Evolutionary conservation across 83 land plant species (phyloP).

Genomic region (Thuja plicata): DNA sequence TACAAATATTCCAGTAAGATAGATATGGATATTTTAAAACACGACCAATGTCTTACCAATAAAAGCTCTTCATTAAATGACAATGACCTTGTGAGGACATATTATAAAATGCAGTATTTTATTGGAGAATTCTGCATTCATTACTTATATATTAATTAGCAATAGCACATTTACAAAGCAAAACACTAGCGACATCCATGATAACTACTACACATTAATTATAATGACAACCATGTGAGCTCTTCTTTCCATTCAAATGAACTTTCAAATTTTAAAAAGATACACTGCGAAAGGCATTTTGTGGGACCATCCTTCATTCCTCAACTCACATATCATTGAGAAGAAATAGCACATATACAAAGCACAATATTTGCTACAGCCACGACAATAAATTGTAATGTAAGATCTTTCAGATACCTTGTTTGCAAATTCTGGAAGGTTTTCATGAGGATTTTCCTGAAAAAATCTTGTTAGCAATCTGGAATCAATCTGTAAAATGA

Average conservation of each 20-base stretch:
- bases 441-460: slow-evolving; percentile 47
- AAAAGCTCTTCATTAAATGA: background rate
- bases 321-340: background rate
- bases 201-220: background rate
- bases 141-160: background rate
- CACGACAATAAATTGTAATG: background rate
- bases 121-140: background rate
- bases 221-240: background rate
- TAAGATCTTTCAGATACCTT: slow-evolving; percentile 52
- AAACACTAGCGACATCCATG: background rate
- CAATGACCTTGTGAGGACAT: background rate
- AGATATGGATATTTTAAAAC: background rate
- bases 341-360: background rate
- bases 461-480: slow-evolving; percentile 66
- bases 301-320: background rate
- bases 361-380: background rate
- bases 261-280: background rate
- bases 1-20: background rate
- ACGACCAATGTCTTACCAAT: background rate
- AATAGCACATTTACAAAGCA: background rate
- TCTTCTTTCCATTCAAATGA: background rate
- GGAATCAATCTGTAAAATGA: slow-evolving; percentile 63
- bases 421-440: slow-evolving; percentile 70
- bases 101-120: background rate
- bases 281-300: background rate